phyloP scores from a whole-genome alignment of 106 monocot species.

The Phalaenopsis aphrodite region DNA sequence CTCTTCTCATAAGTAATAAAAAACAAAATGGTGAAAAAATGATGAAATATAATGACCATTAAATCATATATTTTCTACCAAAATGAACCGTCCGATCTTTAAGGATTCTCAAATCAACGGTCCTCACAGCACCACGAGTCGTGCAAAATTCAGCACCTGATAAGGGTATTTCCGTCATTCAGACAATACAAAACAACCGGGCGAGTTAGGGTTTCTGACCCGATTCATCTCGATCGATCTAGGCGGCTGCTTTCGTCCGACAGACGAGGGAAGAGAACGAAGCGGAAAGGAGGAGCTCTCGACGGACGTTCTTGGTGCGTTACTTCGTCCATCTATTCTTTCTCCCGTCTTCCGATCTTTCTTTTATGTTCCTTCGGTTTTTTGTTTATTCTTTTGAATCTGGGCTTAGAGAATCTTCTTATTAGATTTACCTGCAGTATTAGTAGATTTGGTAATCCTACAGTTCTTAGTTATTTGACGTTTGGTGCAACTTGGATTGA shows the following conservation, averaged over 20 bases:
- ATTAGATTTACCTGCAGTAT: not conserved
- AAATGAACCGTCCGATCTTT: not conserved
- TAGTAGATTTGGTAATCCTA: not conserved
- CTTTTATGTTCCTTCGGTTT: not conserved
- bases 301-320: conserved; percentile 6
- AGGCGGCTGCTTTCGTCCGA: not conserved
- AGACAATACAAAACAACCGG: not conserved
- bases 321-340: not conserved
- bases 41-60: no score
- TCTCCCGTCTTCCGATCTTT: not conserved
- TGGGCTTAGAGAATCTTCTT: not conserved
- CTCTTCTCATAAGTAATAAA: no score
- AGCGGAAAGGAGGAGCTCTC: not conserved
- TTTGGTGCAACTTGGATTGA: not conserved
- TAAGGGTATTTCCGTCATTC: not conserved
- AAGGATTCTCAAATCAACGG: not conserved
- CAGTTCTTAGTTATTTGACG: not conserved
- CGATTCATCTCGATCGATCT: not conserved
- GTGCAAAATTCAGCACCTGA: not conserved
- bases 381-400: not conserved
- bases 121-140: not conserved
- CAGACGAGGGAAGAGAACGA: not conserved
- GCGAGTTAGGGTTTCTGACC: not conserved
- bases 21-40: no score
- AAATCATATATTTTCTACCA: no score